Evolutionary conservation across 208 protist species (phyloP), one percentile per base, ranked within the genome.

Genomic region (Acanthamoeba healyi): DNA sequence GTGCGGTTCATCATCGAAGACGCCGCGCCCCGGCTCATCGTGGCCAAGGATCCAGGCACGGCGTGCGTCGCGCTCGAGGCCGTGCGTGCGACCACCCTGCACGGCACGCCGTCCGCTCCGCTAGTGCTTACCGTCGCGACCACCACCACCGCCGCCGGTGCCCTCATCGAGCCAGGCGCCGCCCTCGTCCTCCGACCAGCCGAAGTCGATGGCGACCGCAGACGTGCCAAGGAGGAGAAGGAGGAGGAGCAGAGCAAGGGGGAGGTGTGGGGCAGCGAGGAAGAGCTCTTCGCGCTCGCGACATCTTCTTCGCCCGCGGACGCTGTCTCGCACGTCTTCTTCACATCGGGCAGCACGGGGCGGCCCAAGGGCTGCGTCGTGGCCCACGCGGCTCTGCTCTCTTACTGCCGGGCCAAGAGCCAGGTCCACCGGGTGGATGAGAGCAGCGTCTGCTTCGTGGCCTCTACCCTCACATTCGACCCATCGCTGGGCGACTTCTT

Each of bases 261-360:
- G 0, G 79, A 88, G 10, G 79, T n/a, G n/a, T n/a, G n/a, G 7
- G 7, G 6, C 22, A 24, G 26, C 19, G 70, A 67, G 1, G 61
- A 67, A 34, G 26, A 10, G 12, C 36, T 34, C 7, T 22, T 32
- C 61, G 4, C 61, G 5, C 7, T 15, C 0, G 0, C 61, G 10
- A 36, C 24, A 14, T 14, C 10, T 61, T 3, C 29, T 38, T 10
- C 19, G 3, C 0, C 29, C 15, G 6, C 24, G 5, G 9, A 9
- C 44, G 0, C 19, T 9, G 51, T 92, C 26, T 67, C 87, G 24
- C 87, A 92, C 58, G 77, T 92, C 26, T 44, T 92, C 38, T 92
- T 92, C 87, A 92, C 87, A 7, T 92, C 87, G 22, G 87, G 87
- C 34, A 92, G 87, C 87, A 92, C 87, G 87, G 87, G 87, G 14